A percentile compares a stretch with the other conserved stretches of the same genome.
These are phyloP conservation scores for Gnomoniopsis sp. DNA, from an alignment of 2,329 filamentous ascomycete species.

Conservation along the genomic window DNA sequence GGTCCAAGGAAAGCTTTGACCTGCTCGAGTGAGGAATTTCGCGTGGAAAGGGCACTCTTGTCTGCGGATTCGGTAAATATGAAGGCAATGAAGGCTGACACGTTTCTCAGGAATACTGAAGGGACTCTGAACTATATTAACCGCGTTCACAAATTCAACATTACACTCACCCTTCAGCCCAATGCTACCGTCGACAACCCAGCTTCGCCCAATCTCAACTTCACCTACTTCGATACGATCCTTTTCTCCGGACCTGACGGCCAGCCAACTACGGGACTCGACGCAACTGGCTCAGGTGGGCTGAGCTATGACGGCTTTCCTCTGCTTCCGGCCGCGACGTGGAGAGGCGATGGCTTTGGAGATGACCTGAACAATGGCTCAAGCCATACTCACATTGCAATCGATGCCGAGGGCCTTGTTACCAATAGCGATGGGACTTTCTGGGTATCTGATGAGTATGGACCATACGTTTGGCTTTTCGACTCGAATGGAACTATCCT, in stretches of 20 bases:
- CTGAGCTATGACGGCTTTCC: conserved; percentile 57
- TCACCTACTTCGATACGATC: conserved; percentile 63
- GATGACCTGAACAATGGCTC: conserved; percentile 54
- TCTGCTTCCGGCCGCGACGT: conserved; percentile 59
- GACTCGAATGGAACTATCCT: conserved; percentile 54
- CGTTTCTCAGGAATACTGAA: conserved; percentile 55
- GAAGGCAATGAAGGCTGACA: neutral
- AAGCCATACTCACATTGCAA: conserved; percentile 41
- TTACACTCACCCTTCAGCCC: conserved; percentile 53
- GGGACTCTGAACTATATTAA: conserved; percentile 67
- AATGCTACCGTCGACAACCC: conserved; percentile 50
- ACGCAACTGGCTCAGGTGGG: conserved; percentile 53
- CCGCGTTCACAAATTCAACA: conserved; percentile 64
- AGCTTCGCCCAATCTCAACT: conserved; percentile 56
- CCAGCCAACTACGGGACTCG: conserved; percentile 60
- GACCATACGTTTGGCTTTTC: conserved; percentile 68
- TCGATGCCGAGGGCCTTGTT: conserved; percentile 67
- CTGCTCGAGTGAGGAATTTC: too few species aligned
- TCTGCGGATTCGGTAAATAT: neutral
- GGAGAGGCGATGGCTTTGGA: conserved; percentile 66
- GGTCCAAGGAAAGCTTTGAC: too few species aligned
- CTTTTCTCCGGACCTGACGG: conserved; percentile 62
- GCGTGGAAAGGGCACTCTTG: too few species aligned
- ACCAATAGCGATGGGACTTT: conserved; percentile 58
- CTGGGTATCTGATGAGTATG: conserved; percentile 70